Conservation (phyloP, 805 yeast species). For the Grigorovia humatica region DNA sequence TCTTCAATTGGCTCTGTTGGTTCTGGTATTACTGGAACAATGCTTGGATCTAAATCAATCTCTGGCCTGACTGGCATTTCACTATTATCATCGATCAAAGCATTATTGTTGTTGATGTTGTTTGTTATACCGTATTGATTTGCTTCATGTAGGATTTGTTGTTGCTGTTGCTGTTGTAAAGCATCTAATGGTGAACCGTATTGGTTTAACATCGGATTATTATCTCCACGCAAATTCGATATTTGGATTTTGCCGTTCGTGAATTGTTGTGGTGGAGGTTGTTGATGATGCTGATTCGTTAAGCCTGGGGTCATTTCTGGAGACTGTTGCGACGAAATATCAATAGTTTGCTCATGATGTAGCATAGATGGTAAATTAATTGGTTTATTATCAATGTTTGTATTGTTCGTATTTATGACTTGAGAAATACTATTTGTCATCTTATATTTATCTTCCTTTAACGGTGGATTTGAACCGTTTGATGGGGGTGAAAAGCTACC, state of each 20-base stretch:
- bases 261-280: conserved; percentile 10
- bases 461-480: conserved; percentile 18
- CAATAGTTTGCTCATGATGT: conserved; percentile 10
- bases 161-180: conserved; percentile 9
- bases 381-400: background rate
- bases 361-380: conserved; percentile 21
- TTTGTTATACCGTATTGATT: conserved; percentile 4
- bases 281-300: background rate
- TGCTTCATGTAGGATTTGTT: background rate
- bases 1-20: conserved; percentile 54
- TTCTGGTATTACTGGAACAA: conserved; percentile 79
- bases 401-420: background rate
- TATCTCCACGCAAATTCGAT: conserved; percentile 22
- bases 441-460: conserved; percentile 8
- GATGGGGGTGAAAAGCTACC: conserved; percentile 32
- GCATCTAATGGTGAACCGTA: background rate
- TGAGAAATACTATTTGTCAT: background rate
- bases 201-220: conserved; percentile 6
- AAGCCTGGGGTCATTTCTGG: background rate
- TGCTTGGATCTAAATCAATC: conserved; percentile 45
- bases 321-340: background rate
- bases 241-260: conserved; percentile 26
- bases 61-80: conserved; percentile 30
- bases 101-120: background rate
- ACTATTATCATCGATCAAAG: conserved; percentile 5